phyloP scores from a whole-genome alignment of 148 eudicot genomes.

The Rhododendron ovatum region DNA sequence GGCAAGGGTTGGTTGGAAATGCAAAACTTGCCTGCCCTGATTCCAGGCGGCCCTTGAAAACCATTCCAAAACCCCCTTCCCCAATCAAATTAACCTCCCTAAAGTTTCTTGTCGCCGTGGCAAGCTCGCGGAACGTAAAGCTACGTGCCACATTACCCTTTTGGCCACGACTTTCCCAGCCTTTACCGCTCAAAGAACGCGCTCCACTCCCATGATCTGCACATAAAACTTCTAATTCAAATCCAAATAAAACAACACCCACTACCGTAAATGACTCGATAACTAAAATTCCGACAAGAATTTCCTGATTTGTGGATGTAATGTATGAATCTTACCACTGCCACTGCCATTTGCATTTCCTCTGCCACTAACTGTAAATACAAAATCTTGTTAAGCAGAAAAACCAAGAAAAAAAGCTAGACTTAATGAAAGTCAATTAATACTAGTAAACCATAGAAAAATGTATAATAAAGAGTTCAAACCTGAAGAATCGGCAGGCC shows the following conservation, averaged over 20 bases:
- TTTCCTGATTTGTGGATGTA: not conserved
- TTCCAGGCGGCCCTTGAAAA: constrained; percentile 74
- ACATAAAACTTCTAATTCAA: constrained; percentile 1
- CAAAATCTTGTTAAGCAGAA: not conserved
- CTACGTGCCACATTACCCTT: constrained; percentile 42
- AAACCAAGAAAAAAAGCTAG: not conserved
- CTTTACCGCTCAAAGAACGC: constrained; percentile 29
- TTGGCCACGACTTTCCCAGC: constrained; percentile 22
- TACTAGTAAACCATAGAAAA: not conserved
- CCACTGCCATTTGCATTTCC: constrained; percentile 13
- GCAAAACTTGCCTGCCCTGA: constrained; percentile 46
- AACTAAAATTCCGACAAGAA: not conserved
- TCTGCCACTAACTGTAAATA: constrained; percentile 28
- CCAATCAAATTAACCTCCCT: constrained; percentile 74
- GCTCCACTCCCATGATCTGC: constrained; percentile 36
- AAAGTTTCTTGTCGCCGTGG: constrained; percentile 64
- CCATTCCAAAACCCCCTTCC: constrained; percentile 96
- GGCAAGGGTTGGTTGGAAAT: not conserved
- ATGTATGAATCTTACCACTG: constrained; percentile 3
- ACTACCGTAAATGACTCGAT: not conserved
- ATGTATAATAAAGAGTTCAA: not conserved
- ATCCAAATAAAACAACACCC: not conserved
- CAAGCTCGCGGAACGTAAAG: constrained; percentile 74
- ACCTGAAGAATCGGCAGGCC: constrained; percentile 47
- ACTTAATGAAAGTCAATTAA: too few relatives aligned